phyloP scores from a whole-genome alignment of 805 yeast species.

The Yamadazyma sp. region DNA sequence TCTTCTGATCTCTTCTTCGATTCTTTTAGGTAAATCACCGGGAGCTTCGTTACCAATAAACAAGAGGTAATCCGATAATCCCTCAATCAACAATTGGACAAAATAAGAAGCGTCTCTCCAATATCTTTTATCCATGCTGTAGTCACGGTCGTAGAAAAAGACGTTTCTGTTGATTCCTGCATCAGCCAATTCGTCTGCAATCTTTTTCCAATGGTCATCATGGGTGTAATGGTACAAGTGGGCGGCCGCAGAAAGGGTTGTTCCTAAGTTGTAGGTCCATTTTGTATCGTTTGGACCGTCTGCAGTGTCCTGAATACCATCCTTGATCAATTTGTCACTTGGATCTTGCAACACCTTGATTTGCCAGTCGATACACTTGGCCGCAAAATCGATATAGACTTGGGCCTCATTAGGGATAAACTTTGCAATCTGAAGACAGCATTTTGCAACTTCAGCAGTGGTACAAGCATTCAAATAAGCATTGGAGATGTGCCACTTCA shows the following conservation, averaged over 20 bases:
- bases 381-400: slow-evolving; percentile 57
- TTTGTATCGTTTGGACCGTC: slow-evolving; percentile 49
- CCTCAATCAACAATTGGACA: slow-evolving; percentile 63
- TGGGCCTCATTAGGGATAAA: slow-evolving; percentile 49
- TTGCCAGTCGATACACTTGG: slow-evolving; percentile 58
- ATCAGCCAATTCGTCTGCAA: slow-evolving; percentile 49
- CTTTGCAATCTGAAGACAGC: slow-evolving; percentile 55
- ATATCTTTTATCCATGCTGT: slow-evolving; percentile 51
- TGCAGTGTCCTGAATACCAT: slow-evolving; percentile 54
- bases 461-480: slow-evolving; percentile 64
- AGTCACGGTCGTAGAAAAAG: slow-evolving; percentile 64
- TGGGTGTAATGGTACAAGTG: slow-evolving; percentile 50
- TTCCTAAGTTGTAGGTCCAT: slow-evolving; percentile 69
- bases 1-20: slow-evolving; percentile 47
- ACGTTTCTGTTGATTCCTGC: slow-evolving; percentile 59
- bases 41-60: slow-evolving; percentile 45
- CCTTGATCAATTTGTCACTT: slow-evolving; percentile 55
- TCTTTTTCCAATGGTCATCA: slow-evolving; percentile 49
- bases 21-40: slow-evolving; percentile 34
- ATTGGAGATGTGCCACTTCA: slow-evolving; percentile 64
- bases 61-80: slow-evolving; percentile 62
- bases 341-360: slow-evolving; percentile 51
- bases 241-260: slow-evolving; percentile 56
- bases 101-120: slow-evolving; percentile 67
- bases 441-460: slow-evolving; percentile 65